Conservation (phyloP, 1,284 basidiomycete species). For the Rhizoctonia solani region DNA sequence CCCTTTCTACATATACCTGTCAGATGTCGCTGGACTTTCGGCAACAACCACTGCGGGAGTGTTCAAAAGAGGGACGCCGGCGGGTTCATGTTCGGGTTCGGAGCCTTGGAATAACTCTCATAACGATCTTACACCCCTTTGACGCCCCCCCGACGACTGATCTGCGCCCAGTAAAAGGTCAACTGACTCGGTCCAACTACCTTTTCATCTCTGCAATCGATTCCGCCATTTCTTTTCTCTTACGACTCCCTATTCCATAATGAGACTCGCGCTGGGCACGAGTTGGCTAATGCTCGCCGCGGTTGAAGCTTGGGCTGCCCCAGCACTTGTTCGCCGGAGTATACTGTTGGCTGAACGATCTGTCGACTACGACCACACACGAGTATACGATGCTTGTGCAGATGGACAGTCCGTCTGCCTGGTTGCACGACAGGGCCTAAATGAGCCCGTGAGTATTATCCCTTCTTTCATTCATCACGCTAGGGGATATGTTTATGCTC, state of each 20-base stretch:
- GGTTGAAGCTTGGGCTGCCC: conserved; percentile 7
- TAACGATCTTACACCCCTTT: not conserved
- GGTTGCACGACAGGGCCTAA: not conserved
- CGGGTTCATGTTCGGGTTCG: conserved; percentile 9
- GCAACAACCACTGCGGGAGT: not conserved
- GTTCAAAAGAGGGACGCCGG: conserved; percentile 1
- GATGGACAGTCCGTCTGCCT: not conserved
- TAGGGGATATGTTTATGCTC: not conserved
- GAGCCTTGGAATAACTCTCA: not conserved
- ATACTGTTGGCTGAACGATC: too few species aligned
- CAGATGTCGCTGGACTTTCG: conserved; percentile 11
- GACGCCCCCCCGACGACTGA: conserved; percentile 7
- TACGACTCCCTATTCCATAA: not conserved
- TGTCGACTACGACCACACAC: not conserved
- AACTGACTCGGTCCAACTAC: too few species aligned
- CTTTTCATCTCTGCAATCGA: not conserved
- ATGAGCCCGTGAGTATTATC: conserved; percentile 22
- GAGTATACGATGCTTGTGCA: not conserved
- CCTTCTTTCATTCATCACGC: conserved; percentile 10
- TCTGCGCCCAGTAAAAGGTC: conserved; percentile 7
- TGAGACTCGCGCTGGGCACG: conserved; percentile 34
- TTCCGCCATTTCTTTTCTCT: too few species aligned
- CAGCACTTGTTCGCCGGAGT: conserved; percentile 7
- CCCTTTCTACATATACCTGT: conserved; percentile 30
- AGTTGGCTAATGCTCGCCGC: conserved; percentile 9